These are phyloP conservation scores for Hypoxylon crocopeplum DNA, from an alignment of 495 filamentous ascomycete species.

Conservation along the genomic window DNA sequence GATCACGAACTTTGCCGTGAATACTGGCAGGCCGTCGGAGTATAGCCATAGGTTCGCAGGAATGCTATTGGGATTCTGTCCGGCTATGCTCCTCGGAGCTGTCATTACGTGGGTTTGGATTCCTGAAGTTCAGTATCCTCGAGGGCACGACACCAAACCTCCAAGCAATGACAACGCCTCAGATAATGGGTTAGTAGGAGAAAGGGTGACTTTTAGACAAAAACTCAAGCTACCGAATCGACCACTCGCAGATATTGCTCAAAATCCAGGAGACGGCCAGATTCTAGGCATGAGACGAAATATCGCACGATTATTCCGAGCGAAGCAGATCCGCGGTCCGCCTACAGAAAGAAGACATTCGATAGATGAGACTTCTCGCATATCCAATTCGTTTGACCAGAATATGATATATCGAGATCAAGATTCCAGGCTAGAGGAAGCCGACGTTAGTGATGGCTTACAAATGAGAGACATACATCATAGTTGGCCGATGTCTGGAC, in stretches of 20 bases:
- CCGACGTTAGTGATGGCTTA: no score
- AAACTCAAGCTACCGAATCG: constrained; percentile 31
- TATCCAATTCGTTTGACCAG: no score
- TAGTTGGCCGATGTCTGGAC: no score
- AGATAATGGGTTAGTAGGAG: constrained; percentile 13
- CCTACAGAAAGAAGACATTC: background rate
- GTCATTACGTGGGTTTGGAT: constrained; percentile 48
- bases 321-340: background rate
- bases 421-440: no score
- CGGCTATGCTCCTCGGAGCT: constrained; percentile 43
- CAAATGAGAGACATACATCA: no score
- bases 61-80: constrained; percentile 41
- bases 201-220: constrained; percentile 16
- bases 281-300: constrained; percentile 31
- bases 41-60: constrained; percentile 35
- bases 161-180: constrained; percentile 16
- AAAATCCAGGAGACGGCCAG: constrained; percentile 31
- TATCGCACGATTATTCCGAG: constrained; percentile 22
- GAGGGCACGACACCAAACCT: constrained; percentile 18
- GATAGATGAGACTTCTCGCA: background rate
- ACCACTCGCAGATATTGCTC: constrained; percentile 30
- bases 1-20: constrained; percentile 28
- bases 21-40: constrained; percentile 1
- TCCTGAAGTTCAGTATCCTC: constrained; percentile 44
- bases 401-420: no score